Evolutionary conservation across 352 stramenopile species (phyloP), one percentile per base, ranked within the genome.

Genomic region (Pythium pyrilobum): DNA sequence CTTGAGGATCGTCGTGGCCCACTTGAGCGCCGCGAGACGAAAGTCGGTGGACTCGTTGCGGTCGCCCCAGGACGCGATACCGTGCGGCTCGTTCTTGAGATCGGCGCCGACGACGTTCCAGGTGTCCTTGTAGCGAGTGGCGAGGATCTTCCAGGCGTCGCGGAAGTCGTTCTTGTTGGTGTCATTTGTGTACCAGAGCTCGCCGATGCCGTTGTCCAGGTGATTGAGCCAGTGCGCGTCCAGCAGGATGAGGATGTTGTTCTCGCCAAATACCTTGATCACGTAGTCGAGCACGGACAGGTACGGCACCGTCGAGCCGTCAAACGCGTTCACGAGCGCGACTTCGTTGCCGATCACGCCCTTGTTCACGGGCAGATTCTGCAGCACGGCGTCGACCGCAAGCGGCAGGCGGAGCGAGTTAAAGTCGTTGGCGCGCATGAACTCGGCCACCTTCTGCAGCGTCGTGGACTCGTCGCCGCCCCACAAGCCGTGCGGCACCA

Each of bases 41-140:
- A 72, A 85, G 65, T 85, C 74, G 4, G 59, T 81, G 7, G 36
- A 41, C 5, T 52, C 20, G 44, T 73, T 60, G 32, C 52, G 59
- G 3, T 47, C 68, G 3, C 74, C 74, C 74, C 74, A 85, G 1
- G 69, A 64, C 1, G 74, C 74, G 9, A 62, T 46, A 7, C 68
- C 74, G 52, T 85, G 74, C 1, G 74, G 74, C 13, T 85, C 74
- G 54, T 85, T 85, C 52, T 77, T 81, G 10, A 85, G 38, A 52
- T 85, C 74, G 0, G 72, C 67, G 7, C 64, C 74, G 6, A 85
- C 36, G 2, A 82, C 72, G 27, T 85, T 82, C 74, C 72, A 74
- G 13, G 59, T 51, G 1, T 33, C 25, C 24, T 25, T 45, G 59
- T 79, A 82, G 27, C 69, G 69, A 15, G 33, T 43, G 1, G 67